Percentiles rank a stretch among this genome's conserved stretches.
Conservation (phyloP, 345 rosid species). For the Eucalyptus polyanthemos region DNA sequence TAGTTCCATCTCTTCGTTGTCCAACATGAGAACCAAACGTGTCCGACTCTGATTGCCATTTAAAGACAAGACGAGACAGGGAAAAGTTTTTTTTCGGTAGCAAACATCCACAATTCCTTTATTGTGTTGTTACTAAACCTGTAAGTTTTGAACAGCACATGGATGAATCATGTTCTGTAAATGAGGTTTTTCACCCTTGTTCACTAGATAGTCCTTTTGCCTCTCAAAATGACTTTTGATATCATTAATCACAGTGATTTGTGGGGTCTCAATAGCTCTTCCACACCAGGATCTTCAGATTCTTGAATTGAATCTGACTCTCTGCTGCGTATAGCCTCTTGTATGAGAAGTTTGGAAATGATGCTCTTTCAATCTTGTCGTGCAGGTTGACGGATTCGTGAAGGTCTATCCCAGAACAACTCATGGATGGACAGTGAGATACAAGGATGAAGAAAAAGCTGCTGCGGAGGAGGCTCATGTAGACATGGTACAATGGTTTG, state of each 20-base stretch:
- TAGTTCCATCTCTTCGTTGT: background rate
- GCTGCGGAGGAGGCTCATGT: slow-evolving; percentile 68
- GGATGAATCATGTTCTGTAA: background rate
- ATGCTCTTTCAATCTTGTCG: background rate
- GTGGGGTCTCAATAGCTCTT: background rate
- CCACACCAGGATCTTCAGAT: background rate
- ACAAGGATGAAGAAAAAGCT: slow-evolving; percentile 23
- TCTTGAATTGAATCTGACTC: background rate
- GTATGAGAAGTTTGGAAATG: background rate
- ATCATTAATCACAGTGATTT: background rate
- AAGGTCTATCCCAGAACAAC: slow-evolving; percentile 60
- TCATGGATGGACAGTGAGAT: slow-evolving; percentile 86
- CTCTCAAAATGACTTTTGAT: background rate
- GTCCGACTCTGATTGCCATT: background rate
- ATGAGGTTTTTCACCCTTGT: background rate
- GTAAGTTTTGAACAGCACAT: background rate
- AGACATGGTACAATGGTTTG: slow-evolving; percentile 49
- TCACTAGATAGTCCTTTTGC: background rate
- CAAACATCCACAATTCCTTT: background rate
- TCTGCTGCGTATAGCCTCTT: background rate
- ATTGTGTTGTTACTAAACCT: background rate
- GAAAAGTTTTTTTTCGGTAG: background rate
- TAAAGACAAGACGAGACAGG: background rate
- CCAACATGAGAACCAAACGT: background rate
- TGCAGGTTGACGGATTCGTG: slow-evolving; percentile 42